phyloP scores from a whole-genome alignment of 768 basidiomycete species.

The Termitomyces sp. region DNA sequence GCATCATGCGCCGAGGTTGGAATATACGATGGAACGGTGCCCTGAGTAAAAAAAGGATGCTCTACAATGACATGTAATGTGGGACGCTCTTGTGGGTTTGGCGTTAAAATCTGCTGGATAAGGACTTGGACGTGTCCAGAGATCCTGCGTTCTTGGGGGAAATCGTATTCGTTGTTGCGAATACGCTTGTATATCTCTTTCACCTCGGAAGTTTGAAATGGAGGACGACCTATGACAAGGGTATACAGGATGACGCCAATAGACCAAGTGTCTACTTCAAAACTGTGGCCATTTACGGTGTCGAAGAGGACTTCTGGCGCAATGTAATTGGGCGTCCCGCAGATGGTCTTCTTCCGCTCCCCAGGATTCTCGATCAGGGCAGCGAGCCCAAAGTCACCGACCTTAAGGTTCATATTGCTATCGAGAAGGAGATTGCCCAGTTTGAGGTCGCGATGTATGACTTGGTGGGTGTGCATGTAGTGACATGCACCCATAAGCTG shows the following conservation, averaged over 20 bases:
- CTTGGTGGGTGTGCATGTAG: slow-evolving; percentile 95
- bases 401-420: slow-evolving; percentile 88
- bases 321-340: slow-evolving; percentile 98
- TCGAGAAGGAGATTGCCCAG: slow-evolving; percentile 94
- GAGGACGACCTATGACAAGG: slow-evolving; percentile 88
- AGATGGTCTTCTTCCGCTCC: slow-evolving; percentile 98
- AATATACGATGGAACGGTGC: slow-evolving; percentile 76
- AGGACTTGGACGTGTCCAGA: slow-evolving; percentile 71
- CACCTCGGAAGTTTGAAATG: slow-evolving; percentile 98
- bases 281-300: slow-evolving; percentile 93
- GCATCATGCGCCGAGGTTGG: slow-evolving; percentile 73
- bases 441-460: slow-evolving; percentile 97
- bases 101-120: slow-evolving; percentile 80
- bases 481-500: slow-evolving; percentile 95
- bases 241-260: slow-evolving; percentile 97
- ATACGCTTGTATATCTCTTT: slow-evolving; percentile 96
- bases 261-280: slow-evolving; percentile 98
- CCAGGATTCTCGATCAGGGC: slow-evolving; percentile 95
- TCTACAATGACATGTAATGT: slow-evolving; percentile 80
- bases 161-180: slow-evolving; percentile 88
- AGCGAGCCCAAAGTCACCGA: slow-evolving; percentile 96
- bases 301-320: slow-evolving; percentile 97
- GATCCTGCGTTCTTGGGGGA: slow-evolving; percentile 71
- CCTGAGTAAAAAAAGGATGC: slow-evolving; percentile 78
- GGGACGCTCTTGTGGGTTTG: slow-evolving; percentile 77